Evolutionary conservation across 2,329 filamentous ascomycete genomes (phyloP).

Genomic region (Xylariaceae sp.): DNA sequence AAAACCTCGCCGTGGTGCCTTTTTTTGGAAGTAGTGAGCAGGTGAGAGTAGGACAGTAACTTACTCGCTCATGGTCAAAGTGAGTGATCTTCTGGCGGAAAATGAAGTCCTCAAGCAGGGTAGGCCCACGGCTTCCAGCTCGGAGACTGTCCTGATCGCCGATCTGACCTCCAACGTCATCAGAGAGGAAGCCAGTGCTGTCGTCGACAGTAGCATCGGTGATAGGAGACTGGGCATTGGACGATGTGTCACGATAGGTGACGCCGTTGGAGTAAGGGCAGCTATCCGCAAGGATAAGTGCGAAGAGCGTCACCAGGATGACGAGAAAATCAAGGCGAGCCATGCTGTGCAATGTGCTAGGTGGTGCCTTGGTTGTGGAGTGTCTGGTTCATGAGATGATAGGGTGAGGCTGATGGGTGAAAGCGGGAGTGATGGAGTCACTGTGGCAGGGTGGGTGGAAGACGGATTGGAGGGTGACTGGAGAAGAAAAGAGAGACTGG

Average conservation of each 20-base stretch:
- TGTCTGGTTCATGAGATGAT: no score
- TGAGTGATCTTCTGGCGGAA: slow-evolving; percentile 59
- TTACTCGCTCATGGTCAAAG: slow-evolving; percentile 57
- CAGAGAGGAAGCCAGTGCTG: slow-evolving; percentile 54
- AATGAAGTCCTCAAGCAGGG: slow-evolving; percentile 59
- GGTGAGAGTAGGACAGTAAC: slow-evolving; percentile 10
- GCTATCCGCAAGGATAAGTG: slow-evolving; percentile 24
- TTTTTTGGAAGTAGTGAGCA: not conserved
- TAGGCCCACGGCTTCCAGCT: slow-evolving; percentile 60
- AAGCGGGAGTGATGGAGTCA: no score
- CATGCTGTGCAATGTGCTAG: slow-evolving; percentile 17
- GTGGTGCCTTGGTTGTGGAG: no score
- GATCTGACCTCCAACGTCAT: slow-evolving; percentile 65
- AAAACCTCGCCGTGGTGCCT: not conserved
- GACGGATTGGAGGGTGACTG: no score
- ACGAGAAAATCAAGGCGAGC: slow-evolving; percentile 17
- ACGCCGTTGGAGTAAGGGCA: slow-evolving; percentile 32
- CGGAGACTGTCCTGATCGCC: slow-evolving; percentile 63
- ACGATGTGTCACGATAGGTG: slow-evolving; percentile 25
- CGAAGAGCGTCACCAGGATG: slow-evolving; percentile 24
- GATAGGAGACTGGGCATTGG: slow-evolving; percentile 22
- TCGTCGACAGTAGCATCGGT: slow-evolving; percentile 47
- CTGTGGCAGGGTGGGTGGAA: no score
- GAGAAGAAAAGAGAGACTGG: no score
- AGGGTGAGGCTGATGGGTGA: no score